Evolutionary conservation across 2,329 filamentous ascomycete species (phyloP), one percentile per base, ranked within the genome.

Genomic region (Monosporascus ibericus): DNA sequence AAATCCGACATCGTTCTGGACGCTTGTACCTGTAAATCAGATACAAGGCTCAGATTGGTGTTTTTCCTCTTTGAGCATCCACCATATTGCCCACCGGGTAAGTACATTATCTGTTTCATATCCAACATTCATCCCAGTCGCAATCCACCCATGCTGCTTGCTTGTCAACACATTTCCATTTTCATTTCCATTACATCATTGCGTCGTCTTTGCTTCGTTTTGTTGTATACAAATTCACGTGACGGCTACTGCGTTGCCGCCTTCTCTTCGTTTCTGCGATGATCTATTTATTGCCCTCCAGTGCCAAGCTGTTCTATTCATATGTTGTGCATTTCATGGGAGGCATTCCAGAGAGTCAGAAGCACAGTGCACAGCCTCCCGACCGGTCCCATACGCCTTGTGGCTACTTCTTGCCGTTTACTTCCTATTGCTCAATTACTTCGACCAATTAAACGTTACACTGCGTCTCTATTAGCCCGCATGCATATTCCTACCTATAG

Each of bases 51-150:
- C 42, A 15, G 42, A 25, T 46, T 46, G 42, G 42, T 46, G 22
- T 46, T 46, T 25, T 17, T 27, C 38, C 38, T 34, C 30, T 34
- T 34, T 14, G 25, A 27, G 42, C 14, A 44, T 18, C 17, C 54
- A 52, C 54, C 50, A 54, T 53, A 54, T 53, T 48, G 53, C 49
- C 36, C 55, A 36, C 48, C 56, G 47, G 55, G 58, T 60, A 58
- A 53, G 58, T 60, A 11, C 37, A 39, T n/a, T 34, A 47, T 48
- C 30, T 34, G 11, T 34, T 34, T 34, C 30, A 34, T 34, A 34
- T 34, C 30, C 9, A 30, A 30, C 3, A 9, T 27, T 27, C 27
- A 30, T 30, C 9, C 27, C 27, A 14, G 4, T 34, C 30, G 1
- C 30, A 34, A 14, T 34, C 30, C 39, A 20, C 22, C 20, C 18